Conservation (phyloP, 257 asterid genomes). For the Solanum lycopersicoides region DNA sequence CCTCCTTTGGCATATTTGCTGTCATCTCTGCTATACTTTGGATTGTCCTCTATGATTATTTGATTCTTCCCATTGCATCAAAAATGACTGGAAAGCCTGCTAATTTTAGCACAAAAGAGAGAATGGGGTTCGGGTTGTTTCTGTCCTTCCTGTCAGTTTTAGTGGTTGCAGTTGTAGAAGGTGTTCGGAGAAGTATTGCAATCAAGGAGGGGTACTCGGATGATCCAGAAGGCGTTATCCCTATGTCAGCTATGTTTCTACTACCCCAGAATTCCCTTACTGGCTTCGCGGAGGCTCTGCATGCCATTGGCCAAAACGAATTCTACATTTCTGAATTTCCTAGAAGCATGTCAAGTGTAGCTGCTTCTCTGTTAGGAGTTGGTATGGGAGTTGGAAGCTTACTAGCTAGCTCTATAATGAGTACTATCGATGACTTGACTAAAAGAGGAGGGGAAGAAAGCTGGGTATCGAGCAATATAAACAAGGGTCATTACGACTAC, state of each 20-base stretch:
- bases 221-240: neutral
- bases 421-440: constrained; percentile 17
- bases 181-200: constrained; percentile 20
- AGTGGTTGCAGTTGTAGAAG: constrained; percentile 41
- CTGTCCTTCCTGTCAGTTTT: constrained; percentile 39
- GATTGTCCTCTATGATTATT: constrained; percentile 43
- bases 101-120: constrained; percentile 20
- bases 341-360: constrained; percentile 63
- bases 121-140: constrained; percentile 66
- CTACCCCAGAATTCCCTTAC: constrained; percentile 45
- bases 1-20: constrained; percentile 37
- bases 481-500: constrained; percentile 59
- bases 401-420: constrained; percentile 46
- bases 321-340: constrained; percentile 62
- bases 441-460: constrained; percentile 37
- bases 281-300: constrained; percentile 56
- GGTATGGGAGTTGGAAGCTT: constrained; percentile 38
- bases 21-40: constrained; percentile 38
- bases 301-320: constrained; percentile 45
- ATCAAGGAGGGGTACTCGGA: constrained; percentile 10
- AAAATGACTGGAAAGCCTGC: constrained; percentile 27
- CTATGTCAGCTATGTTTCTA: constrained; percentile 64
- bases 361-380: constrained; percentile 25
- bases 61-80: constrained; percentile 49
- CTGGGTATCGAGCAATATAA: constrained; percentile 53